Evolutionary conservation across 192 early-diverging fungal species (phyloP), one percentile per base, ranked within the genome.

Genomic region (Allomyces javanicus): DNA sequence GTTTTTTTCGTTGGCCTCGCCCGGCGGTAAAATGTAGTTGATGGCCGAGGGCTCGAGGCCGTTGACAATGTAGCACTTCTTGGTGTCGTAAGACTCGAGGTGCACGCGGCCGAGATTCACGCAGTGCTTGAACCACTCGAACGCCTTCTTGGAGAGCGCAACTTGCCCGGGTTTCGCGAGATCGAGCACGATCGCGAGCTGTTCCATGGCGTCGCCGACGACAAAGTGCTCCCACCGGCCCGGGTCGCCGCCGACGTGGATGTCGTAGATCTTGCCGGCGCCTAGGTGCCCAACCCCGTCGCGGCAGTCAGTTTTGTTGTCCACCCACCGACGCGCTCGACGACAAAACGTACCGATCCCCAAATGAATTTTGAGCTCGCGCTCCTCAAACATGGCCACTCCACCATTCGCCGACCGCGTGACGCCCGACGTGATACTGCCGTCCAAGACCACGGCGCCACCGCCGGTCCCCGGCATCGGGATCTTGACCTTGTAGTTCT

Each of bases 141-240:
- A 66, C 27, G 79, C 79, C 27, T 76, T 70, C 58, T 81, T 25
- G 24, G 25, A 27, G 25, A 61, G 63, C 61, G 24, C n/a, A 4
- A 23, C 25, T 25, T 62, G 69, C 79, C 79, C 79, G 0, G 79
- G 67, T 67, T 75, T 73, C 3, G 79, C 79, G 1, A 79, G 66
- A 66, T 81, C 79, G 45, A 81, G 62, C 44, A 81, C 79, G 22
- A 64, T 64, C 2, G 77, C 61, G 11, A 81, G 65, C 63, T 81
- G 79, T 27, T 74, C 75, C 26, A 81, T 73, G 4, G 73, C 79
- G 45, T 81, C 79, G 6, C 79, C 79, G 14, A 72, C 77, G 44
- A 81, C 69, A 68, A 81, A 81, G 67, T 81, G 79, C 62, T 81
- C 79, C 79, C 79, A 81, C 66, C 79, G 50, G 19, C 68, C 74